Conservation (phyloP, 2,329 filamentous ascomycete genomes). For the Fusarium euwallaceae region DNA sequence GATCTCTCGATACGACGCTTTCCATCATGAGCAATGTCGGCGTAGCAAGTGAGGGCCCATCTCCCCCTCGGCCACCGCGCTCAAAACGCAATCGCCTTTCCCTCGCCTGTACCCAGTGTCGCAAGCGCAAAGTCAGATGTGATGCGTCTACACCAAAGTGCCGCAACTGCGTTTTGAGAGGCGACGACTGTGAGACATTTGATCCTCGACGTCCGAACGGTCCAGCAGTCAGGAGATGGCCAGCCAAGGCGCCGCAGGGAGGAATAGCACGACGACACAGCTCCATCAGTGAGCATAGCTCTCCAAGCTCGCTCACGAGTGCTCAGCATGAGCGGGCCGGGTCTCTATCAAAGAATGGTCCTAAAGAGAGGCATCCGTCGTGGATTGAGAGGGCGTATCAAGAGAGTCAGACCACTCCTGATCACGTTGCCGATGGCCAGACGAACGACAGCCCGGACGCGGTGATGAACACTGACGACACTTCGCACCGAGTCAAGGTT, state of each 20-base stretch:
- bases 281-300: slow-evolving; percentile 38
- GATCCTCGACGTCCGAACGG: slow-evolving; percentile 38
- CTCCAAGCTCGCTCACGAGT: slow-evolving; percentile 32
- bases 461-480: slow-evolving; percentile 40
- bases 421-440: slow-evolving; percentile 21
- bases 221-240: slow-evolving; percentile 39
- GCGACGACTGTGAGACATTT: slow-evolving; percentile 37
- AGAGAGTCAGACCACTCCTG: slow-evolving; percentile 26
- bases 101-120: slow-evolving; percentile 36
- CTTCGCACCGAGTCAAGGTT: slow-evolving; percentile 41
- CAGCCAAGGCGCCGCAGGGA: slow-evolving; percentile 26
- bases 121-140: slow-evolving; percentile 42
- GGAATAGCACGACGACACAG: slow-evolving; percentile 15
- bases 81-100: slow-evolving; percentile 34
- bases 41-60: slow-evolving; percentile 7
- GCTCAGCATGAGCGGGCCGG: slow-evolving; percentile 21
- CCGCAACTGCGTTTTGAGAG: slow-evolving; percentile 40
- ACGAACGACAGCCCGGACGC: slow-evolving; percentile 38
- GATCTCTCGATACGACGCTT: background rate
- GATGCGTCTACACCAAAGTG: slow-evolving; percentile 42
- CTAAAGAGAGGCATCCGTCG: slow-evolving; percentile 28
- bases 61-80: slow-evolving; percentile 23
- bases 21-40: slow-evolving; percentile 10
- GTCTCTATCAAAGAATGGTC: slow-evolving; percentile 3
- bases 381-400: slow-evolving; percentile 42